These are phyloP conservation scores for Hanseniaspora mollemarum DNA, from an alignment of 805 yeast genomes.

Conservation along the genomic window DNA sequence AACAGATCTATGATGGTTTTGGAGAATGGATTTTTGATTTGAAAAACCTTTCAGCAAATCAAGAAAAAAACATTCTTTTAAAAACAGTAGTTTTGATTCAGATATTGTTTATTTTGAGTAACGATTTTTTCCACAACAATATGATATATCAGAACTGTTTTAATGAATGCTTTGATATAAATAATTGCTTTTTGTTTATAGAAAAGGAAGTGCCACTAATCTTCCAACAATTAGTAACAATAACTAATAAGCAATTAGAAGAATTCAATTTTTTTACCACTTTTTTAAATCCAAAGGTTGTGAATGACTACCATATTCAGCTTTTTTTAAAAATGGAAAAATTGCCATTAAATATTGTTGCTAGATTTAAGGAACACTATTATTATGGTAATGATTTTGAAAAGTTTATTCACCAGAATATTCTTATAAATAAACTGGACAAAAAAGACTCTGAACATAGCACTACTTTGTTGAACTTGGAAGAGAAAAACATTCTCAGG, in stretches of 20 bases:
- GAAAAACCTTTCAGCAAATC: neutral
- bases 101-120: slow-evolving; percentile 5
- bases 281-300: neutral
- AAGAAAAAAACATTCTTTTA: neutral
- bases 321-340: neutral
- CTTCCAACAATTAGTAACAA: neutral
- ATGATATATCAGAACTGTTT: slow-evolving; percentile 3
- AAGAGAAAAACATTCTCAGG: neutral
- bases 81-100: slow-evolving; percentile 3
- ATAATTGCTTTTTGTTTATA: neutral
- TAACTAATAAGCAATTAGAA: neutral
- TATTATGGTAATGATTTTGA: slow-evolving; percentile 9
- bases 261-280: neutral
- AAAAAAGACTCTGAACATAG: neutral
- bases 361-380: neutral
- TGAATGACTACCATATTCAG: slow-evolving; percentile 11
- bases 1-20: neutral
- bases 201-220: neutral
- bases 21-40: neutral
- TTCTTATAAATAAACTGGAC: neutral
- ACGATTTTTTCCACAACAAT: slow-evolving; percentile 12
- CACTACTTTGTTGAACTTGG: neutral
- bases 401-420: neutral
- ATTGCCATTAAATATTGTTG: slow-evolving; percentile 3
- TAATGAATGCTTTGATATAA: slow-evolving; percentile 5